phyloP scores from a whole-genome alignment of 805 yeast genomes.

The Zygoascus tannicola region DNA sequence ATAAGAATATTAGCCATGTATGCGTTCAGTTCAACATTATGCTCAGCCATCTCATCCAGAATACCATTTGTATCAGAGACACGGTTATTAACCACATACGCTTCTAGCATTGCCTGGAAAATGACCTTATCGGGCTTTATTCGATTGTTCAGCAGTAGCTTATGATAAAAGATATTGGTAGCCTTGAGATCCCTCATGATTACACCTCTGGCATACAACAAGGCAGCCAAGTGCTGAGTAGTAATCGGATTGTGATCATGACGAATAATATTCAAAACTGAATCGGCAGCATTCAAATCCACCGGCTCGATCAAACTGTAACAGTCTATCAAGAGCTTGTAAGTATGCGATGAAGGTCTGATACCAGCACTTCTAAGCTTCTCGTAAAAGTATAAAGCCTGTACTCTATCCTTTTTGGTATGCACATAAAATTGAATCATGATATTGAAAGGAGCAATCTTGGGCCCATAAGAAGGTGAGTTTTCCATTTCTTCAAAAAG shows the following conservation, averaged over 20 bases:
- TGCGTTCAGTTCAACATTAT: conserved; percentile 25
- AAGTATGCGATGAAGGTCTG: conserved; percentile 31
- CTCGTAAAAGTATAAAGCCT: conserved; percentile 26
- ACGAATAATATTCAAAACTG: conserved; percentile 26
- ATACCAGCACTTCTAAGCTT: conserved; percentile 23
- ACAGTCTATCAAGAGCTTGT: conserved; percentile 32
- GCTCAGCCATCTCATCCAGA: conserved; percentile 26
- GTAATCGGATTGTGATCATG: conserved; percentile 22
- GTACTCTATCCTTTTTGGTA: conserved; percentile 23
- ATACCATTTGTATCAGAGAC: conserved; percentile 25
- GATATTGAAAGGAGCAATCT: conserved; percentile 31
- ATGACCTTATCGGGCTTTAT: conserved; percentile 31
- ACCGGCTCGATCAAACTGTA: conserved; percentile 26
- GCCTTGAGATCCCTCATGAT: conserved; percentile 25
- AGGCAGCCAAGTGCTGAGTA: conserved; percentile 31
- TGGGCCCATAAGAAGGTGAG: conserved; percentile 23
- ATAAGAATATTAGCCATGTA: conserved; percentile 29
- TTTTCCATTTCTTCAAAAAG: conserved; percentile 30
- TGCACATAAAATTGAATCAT: conserved; percentile 32
- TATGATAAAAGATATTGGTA: conserved; percentile 29
- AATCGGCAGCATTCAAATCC: conserved; percentile 29
- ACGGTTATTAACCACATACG: conserved; percentile 29
- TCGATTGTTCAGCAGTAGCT: conserved; percentile 22
- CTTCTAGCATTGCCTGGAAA: conserved; percentile 33
- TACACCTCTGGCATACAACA: conserved; percentile 33